Evolutionary conservation across 129 eudicot species (phyloP), one percentile per base, ranked within the genome.

Genomic region (Tanacetum coccineum): DNA sequence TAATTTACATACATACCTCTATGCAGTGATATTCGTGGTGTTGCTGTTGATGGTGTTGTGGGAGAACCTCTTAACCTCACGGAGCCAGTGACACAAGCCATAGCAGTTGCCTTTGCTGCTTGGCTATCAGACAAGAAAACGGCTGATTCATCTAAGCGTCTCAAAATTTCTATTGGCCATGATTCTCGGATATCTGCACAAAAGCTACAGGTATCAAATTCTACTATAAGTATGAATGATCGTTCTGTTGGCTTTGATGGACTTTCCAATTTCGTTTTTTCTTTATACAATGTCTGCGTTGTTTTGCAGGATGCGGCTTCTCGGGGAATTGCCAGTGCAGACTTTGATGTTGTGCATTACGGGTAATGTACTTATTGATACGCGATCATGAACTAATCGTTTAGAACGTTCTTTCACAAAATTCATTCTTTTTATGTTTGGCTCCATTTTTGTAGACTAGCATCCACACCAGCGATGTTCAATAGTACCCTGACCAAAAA

Each of bases 401-500:
- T 6, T 36, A 36, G 40, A 36, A 36, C 40, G 40, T 36, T 53
- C 50, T 52, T 61, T 17, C 65, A 6, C 15, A 44, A 11, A 75
- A 13, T 25, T 51, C n/a, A 15, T 22, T 51, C 9, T 1, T 9
- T 40, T 30, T 9, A 25, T 32, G 8, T 32, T 32, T 36, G 40
- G 9, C 40, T 36, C 40, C 3, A 0, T 48, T 76, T 68, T 61
- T 75, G 73, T 71, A 93, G 98, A 68, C 64, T 93, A 70, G 96
- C 98, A 58, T 85, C 98, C 63, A 93, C 98, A 0, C 98, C 98
- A 9, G 98, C 98, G 10, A 93, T 93, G 98, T 93, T 93, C 82
- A 88, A 84, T 73, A 86, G 92, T 69, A 88, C 95, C 9, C 83
- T 93, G 68, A 88, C 95, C 19, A 81, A 82, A 74, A 82, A 73